Conservation (phyloP, 768 basidiomycete genomes). For the Auriscalpium orientale region DNA sequence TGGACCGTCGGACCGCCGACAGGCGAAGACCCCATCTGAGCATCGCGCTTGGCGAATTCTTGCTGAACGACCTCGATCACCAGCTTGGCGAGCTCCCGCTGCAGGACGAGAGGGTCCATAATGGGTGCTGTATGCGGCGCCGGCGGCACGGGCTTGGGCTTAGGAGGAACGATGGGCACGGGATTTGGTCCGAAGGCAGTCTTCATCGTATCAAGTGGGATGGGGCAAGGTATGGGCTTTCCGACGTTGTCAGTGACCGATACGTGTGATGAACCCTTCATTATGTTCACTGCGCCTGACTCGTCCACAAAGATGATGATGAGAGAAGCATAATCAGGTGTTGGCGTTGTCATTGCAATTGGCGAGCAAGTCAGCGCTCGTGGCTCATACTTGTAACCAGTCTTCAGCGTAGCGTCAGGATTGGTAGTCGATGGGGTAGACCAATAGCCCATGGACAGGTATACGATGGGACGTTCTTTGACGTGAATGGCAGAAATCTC, state of each 20-base stretch:
- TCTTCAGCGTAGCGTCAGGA: neutral
- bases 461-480: neutral
- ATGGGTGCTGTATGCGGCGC: neutral
- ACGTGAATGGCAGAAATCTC: neutral
- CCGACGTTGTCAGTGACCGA: neutral
- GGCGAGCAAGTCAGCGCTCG: too few species aligned
- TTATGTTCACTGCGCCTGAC: neutral
- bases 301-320: neutral
- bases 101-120: neutral
- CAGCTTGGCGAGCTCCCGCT: neutral
- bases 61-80: neutral
- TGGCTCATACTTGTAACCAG: too few species aligned
- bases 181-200: neutral
- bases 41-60: neutral
- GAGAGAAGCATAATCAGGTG: too few species aligned
- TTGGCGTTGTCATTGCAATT: too few species aligned
- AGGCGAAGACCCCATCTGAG: neutral
- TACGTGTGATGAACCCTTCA: neutral
- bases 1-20: too few species aligned
- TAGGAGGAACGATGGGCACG: neutral
- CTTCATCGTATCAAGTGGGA: neutral
- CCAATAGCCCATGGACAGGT: neutral
- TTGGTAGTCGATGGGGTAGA: neutral
- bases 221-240: neutral
- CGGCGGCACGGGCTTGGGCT: neutral